A percentile compares a stretch with the other conserved stretches of the same genome.
Conservation (phyloP, 2,329 filamentous ascomycete genomes). For the Fonsecaea monophora region DNA sequence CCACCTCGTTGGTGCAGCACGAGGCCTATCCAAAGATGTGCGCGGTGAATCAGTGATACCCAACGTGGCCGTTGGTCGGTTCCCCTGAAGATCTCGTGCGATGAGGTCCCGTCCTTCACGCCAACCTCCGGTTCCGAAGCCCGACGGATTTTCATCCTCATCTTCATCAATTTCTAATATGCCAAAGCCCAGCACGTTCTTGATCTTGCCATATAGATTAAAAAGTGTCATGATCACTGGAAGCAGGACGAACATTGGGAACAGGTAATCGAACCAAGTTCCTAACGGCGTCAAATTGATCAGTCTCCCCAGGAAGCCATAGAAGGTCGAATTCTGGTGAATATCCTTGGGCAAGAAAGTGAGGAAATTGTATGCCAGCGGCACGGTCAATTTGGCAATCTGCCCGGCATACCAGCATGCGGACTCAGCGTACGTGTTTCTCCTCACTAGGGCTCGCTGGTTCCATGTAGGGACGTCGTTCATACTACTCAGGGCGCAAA, state of each 20-base stretch:
- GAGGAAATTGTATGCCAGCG: conserved; percentile 93
- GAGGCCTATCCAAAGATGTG: conserved; percentile 42
- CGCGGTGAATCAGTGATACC: conserved; percentile 44
- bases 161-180: conserved; percentile 77
- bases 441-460: conserved; percentile 83
- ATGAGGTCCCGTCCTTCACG: conserved; percentile 90
- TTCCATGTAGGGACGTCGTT: conserved; percentile 98
- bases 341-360: conserved; percentile 80
- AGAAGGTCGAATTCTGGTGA: conserved; percentile 82
- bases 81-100: conserved; percentile 75
- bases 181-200: conserved; percentile 78
- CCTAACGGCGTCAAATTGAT: conserved; percentile 85
- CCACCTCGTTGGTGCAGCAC: conserved; percentile 45
- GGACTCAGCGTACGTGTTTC: conserved; percentile 90
- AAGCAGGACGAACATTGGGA: conserved; percentile 84
- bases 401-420: conserved; percentile 96
- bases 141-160: conserved; percentile 65
- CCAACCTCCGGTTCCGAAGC: conserved; percentile 83
- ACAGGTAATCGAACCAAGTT: conserved; percentile 83
- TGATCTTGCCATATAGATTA: conserved; percentile 83
- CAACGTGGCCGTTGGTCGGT: conserved; percentile 56
- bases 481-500: conserved; percentile 83
- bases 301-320: conserved; percentile 79
- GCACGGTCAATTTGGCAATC: conserved; percentile 89
- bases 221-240: conserved; percentile 87